Percentiles rank a stretch among this genome's conserved stretches.
Evolutionary conservation across 768 basidiomycete species (phyloP).

Genomic region (Lactarius pseudohatsudake): DNA sequence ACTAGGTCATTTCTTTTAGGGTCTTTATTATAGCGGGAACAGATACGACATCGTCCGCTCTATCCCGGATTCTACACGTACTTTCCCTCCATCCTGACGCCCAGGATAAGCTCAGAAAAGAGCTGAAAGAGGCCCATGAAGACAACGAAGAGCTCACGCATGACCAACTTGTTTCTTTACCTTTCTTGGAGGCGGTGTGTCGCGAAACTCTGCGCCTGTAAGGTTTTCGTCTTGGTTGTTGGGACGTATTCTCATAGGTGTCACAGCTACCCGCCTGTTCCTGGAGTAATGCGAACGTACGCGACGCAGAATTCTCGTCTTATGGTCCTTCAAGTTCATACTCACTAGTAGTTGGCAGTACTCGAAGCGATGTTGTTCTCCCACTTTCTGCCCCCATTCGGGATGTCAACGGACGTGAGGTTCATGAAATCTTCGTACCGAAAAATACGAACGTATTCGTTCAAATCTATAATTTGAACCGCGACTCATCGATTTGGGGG

Average conservation of each 20-base stretch:
- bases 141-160: conserved; percentile 34
- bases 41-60: conserved; percentile 35
- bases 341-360: no score
- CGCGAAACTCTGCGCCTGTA: conserved; percentile 28
- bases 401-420: background rate
- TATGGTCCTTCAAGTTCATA: background rate
- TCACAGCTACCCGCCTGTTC: background rate
- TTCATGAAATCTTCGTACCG: conserved; percentile 30
- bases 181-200: conserved; percentile 40
- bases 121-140: conserved; percentile 11
- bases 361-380: background rate
- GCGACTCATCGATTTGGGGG: conserved; percentile 39
- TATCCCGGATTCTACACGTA: conserved; percentile 29
- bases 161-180: conserved; percentile 36
- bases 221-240: conserved; percentile 11
- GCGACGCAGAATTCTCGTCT: background rate
- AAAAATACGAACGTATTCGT: conserved; percentile 33
- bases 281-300: background rate
- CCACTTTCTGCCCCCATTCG: background rate
- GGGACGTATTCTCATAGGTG: background rate
- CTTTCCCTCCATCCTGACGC: conserved; percentile 30
- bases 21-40: conserved; percentile 32
- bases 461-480: conserved; percentile 37
- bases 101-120: no score
- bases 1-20: conserved; percentile 15